Percentiles rank a stretch among this genome's conserved stretches.
phyloP scores from a whole-genome alignment of 2,329 filamentous ascomycete species.

The Fusarium humuli region DNA sequence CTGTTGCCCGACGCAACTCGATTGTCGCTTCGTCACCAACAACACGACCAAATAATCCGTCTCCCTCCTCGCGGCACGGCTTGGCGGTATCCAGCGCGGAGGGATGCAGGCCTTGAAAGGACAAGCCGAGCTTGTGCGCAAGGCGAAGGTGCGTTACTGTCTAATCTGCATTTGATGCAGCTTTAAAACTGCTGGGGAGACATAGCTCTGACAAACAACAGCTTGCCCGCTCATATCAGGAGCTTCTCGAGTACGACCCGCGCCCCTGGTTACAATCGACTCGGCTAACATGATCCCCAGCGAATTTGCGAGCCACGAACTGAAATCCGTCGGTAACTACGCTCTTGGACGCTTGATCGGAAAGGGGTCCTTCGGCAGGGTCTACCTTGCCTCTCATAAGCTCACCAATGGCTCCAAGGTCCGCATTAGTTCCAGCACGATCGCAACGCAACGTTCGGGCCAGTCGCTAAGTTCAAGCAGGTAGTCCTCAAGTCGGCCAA shows the following conservation, averaged over 20 bases:
- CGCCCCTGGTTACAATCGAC: neutral
- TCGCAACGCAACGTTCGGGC: neutral
- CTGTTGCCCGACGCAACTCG: slow-evolving; percentile 20
- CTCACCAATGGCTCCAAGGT: slow-evolving; percentile 99
- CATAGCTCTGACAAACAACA: slow-evolving; percentile 52
- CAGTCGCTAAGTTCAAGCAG: slow-evolving; percentile 58
- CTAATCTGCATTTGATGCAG: neutral
- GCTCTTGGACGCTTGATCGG: slow-evolving; percentile 90
- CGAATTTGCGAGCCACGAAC: slow-evolving; percentile 92
- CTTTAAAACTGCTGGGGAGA: neutral
- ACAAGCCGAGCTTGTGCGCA: slow-evolving; percentile 70
- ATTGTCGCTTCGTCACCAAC: slow-evolving; percentile 4
- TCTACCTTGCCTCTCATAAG: slow-evolving; percentile 95
- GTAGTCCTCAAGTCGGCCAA: slow-evolving; percentile 98
- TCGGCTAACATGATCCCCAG: slow-evolving; percentile 59
- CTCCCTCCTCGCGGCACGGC: slow-evolving; percentile 40
- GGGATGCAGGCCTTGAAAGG: slow-evolving; percentile 67
- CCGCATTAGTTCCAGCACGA: slow-evolving; percentile 37
- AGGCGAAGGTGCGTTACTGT: slow-evolving; percentile 65
- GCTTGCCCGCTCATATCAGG: slow-evolving; percentile 97
- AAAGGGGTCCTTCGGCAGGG: slow-evolving; percentile 98
- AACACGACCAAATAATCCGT: slow-evolving; percentile 2
- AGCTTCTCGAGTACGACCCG: slow-evolving; percentile 85
- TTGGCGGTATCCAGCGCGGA: slow-evolving; percentile 47
- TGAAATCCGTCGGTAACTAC: slow-evolving; percentile 95